These are phyloP conservation scores for Corchorus olitorius DNA, from an alignment of 345 rosid genomes.

Conservation along the genomic window DNA sequence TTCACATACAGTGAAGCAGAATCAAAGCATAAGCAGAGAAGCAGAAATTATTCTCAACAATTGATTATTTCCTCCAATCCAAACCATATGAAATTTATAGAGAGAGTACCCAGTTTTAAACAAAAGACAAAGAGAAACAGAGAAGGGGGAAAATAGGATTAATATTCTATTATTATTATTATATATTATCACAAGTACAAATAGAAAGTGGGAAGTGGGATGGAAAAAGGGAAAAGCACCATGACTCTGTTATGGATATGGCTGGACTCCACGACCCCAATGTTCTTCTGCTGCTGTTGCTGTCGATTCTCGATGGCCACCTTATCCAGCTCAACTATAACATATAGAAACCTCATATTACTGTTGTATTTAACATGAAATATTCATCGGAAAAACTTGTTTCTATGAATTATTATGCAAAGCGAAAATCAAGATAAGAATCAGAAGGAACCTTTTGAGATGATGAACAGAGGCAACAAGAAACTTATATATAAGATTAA, in stretches of 20 bases:
- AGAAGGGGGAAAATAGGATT: not conserved
- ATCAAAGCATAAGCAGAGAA: not conserved
- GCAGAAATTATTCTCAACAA: not conserved
- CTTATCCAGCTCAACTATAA: slow-evolving; percentile 27
- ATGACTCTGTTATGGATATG: slow-evolving; percentile 39
- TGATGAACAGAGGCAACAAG: too few species aligned
- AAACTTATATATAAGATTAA: too few species aligned
- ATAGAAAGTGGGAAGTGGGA: not conserved
- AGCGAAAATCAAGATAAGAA: too few species aligned
- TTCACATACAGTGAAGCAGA: not conserved
- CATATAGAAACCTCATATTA: too few species aligned
- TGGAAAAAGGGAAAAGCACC: slow-evolving; percentile 25
- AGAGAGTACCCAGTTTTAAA: too few species aligned
- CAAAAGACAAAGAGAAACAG: not conserved
- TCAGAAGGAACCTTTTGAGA: too few species aligned
- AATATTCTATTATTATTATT: not conserved
- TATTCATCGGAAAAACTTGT: too few species aligned
- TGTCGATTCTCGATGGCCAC: slow-evolving; percentile 28
- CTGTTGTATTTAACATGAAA: too few species aligned
- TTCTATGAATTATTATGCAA: too few species aligned
- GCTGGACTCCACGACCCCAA: slow-evolving; percentile 39
- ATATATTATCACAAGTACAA: not conserved
- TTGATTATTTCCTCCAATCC: too few species aligned
- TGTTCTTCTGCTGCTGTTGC: slow-evolving; percentile 20
- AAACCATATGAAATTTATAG: too few species aligned